These are phyloP conservation scores for Cryptosporidium canis DNA, from an alignment of 169 alveolate genomes.

Conservation along the genomic window DNA sequence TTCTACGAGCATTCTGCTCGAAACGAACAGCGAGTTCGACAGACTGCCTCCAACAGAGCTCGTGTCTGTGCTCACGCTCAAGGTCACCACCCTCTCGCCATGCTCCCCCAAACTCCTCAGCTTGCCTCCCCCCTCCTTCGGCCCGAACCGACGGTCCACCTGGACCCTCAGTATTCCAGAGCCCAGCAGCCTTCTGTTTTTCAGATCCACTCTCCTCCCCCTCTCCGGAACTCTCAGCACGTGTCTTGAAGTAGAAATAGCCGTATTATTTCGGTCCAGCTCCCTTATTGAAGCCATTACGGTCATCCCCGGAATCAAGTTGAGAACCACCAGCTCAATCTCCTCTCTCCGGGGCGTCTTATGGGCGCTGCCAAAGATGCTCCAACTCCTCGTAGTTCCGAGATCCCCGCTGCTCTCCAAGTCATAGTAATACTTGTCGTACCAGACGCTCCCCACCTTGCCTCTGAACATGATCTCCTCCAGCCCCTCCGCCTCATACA, in stretches of 20 bases:
- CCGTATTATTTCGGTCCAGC: neutral
- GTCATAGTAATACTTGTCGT: constrained; percentile 1
- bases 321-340: constrained; percentile 16
- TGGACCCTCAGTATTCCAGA: neutral
- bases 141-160: neutral
- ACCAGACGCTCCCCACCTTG: neutral
- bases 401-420: neutral
- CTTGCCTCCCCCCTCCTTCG: neutral
- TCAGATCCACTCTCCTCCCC: neutral
- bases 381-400: neutral
- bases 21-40: constrained; percentile 26
- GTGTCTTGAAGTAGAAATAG: constrained; percentile 9
- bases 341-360: neutral
- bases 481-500: neutral
- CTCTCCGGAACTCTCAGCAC: constrained; percentile 34
- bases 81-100: neutral
- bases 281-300: constrained; percentile 1
- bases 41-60: neutral
- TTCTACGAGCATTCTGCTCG: constrained; percentile 20
- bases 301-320: constrained; percentile 60
- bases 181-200: neutral
- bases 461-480: neutral
- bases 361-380: neutral
- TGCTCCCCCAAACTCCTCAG: neutral
- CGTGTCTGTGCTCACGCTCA: neutral